phyloP scores from a whole-genome alignment of 2,329 filamentous ascomycete species.

The Seiridium unicorne region DNA sequence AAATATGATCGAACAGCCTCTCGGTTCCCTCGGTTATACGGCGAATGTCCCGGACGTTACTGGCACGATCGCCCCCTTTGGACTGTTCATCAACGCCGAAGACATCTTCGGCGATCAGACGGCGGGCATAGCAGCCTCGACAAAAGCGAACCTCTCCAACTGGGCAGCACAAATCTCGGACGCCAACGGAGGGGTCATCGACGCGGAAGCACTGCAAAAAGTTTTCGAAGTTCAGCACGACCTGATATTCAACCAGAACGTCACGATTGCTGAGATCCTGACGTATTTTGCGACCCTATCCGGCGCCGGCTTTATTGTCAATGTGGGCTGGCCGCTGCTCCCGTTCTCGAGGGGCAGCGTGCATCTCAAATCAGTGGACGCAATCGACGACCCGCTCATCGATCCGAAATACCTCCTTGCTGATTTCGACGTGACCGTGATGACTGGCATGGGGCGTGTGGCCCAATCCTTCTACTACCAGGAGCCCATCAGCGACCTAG shows the following conservation, averaged over 20 bases:
- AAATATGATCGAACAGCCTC: slow-evolving; percentile 51
- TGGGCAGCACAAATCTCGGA: slow-evolving; percentile 29
- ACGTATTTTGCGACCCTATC: slow-evolving; percentile 21
- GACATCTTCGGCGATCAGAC: slow-evolving; percentile 31
- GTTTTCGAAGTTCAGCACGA: slow-evolving; percentile 44
- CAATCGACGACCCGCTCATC: slow-evolving; percentile 31
- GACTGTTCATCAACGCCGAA: slow-evolving; percentile 30
- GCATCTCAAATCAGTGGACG: slow-evolving; percentile 35
- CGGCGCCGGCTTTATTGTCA: slow-evolving; percentile 28
- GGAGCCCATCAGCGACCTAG: slow-evolving; percentile 18
- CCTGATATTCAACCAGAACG: slow-evolving; percentile 42
- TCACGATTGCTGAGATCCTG: slow-evolving; percentile 47
- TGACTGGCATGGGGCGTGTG: slow-evolving; percentile 26
- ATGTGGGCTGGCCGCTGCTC: slow-evolving; percentile 35
- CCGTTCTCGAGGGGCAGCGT: slow-evolving; percentile 39
- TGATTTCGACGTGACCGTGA: slow-evolving; percentile 32
- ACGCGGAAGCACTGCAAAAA: slow-evolving; percentile 31
- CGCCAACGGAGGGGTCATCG: slow-evolving; percentile 23
- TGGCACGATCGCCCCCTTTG: slow-evolving; percentile 23
- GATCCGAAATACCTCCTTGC: slow-evolving; percentile 33
- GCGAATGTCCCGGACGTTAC: slow-evolving; percentile 15
- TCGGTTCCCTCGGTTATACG: slow-evolving; percentile 22
- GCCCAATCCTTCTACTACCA: slow-evolving; percentile 30
- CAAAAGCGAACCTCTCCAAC: slow-evolving; percentile 20
- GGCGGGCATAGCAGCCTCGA: slow-evolving; percentile 20